phyloP scores from a whole-genome alignment of 768 basidiomycete species.

The Russula ochroleuca region DNA sequence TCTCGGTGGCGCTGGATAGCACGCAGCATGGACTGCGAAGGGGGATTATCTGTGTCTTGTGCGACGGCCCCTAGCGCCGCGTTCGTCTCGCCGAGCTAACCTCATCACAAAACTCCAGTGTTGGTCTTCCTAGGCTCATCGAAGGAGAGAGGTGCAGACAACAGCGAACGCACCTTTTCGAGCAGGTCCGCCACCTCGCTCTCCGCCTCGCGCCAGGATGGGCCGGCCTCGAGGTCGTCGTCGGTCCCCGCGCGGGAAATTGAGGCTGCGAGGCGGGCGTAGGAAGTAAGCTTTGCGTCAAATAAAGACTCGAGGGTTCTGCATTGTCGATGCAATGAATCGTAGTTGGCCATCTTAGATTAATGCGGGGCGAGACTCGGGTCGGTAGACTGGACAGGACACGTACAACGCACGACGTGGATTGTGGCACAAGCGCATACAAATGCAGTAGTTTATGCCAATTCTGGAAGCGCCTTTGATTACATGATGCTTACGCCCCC shows the following conservation, averaged over 20 bases:
- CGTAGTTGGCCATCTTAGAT: constrained; percentile 74
- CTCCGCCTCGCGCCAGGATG: constrained; percentile 81
- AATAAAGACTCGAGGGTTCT: constrained; percentile 91
- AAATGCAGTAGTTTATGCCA: constrained; percentile 1
- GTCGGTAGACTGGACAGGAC: background rate
- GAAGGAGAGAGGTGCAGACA: background rate
- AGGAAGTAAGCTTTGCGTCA: constrained; percentile 85
- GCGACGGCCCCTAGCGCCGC: constrained; percentile 70
- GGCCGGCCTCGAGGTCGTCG: constrained; percentile 53
- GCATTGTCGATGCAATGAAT: constrained; percentile 86
- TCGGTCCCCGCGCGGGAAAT: constrained; percentile 49
- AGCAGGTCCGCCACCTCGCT: constrained; percentile 80
- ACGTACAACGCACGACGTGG: background rate
- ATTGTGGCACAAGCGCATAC: background rate
- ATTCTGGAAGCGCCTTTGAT: background rate
- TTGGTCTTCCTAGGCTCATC: constrained; percentile 14
- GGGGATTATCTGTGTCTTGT: constrained; percentile 58
- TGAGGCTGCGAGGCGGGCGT: constrained; percentile 76
- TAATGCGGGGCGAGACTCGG: background rate
- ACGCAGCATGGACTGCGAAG: constrained; percentile 81
- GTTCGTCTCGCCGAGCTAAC: constrained; percentile 81
- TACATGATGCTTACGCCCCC: constrained; percentile 9
- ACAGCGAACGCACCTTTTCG: constrained; percentile 59
- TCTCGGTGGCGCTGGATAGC: constrained; percentile 89
- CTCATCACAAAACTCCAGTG: constrained; percentile 27